Conservation (phyloP, 208 protist species). For the Leishmania mexicana region DNA sequence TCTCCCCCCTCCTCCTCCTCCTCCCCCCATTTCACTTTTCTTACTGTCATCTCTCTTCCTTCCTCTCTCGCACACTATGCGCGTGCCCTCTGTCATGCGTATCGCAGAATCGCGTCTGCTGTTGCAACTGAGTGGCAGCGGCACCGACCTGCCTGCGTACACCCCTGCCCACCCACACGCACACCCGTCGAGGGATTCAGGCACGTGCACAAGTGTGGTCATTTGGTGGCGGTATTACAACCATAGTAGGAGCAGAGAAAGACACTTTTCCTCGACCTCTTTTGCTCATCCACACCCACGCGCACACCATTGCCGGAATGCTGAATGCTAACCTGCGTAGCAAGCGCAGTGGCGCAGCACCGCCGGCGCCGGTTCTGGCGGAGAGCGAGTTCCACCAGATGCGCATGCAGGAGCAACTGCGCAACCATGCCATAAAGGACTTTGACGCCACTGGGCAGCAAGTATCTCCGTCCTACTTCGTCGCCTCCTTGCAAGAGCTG, state of each 20-base stretch:
- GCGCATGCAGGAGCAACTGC: constrained; percentile 53
- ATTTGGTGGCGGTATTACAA: background rate
- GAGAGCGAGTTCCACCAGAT: constrained; percentile 75
- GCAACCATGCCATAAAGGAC: constrained; percentile 20
- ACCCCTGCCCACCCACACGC: background rate
- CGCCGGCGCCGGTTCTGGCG: background rate
- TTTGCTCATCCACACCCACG: background rate
- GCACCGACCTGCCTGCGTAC: background rate
- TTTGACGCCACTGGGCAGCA: constrained; percentile 31
- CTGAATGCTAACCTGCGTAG: constrained; percentile 11
- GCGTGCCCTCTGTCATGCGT: background rate
- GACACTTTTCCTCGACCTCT: background rate
- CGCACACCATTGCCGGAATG: background rate
- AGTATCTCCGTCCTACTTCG: constrained; percentile 67
- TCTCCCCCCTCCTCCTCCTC: too few species aligned
- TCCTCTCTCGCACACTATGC: background rate
- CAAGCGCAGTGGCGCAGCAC: constrained; percentile 11
- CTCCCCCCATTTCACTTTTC: background rate
- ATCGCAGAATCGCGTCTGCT: background rate
- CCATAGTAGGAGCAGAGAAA: background rate
- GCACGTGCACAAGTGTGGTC: background rate
- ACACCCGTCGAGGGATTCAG: background rate
- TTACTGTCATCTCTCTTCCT: background rate
- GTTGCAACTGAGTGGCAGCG: background rate
- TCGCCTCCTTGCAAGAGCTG: constrained; percentile 72